Evolutionary conservation across 2,329 filamentous ascomycete species (phyloP), one percentile per base, ranked within the genome.

Genomic region (Colletotrichum falcatum): DNA sequence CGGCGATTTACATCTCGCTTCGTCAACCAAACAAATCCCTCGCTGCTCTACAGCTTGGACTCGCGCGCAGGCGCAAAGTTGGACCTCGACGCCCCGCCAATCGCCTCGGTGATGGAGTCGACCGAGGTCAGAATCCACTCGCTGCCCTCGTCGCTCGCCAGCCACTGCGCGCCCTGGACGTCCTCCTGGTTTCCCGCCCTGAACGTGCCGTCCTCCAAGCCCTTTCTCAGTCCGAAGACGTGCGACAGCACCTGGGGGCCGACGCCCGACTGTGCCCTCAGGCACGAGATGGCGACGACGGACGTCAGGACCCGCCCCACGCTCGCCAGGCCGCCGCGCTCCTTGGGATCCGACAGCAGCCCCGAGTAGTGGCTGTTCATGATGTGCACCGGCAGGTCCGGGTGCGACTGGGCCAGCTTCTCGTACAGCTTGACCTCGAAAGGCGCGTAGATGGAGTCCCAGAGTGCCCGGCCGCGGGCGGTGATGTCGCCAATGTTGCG

Each of bases 181-280:
- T 79, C 76, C 30, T 74, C 75, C 35, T 65, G 73, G 4, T 60
- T 66, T 42, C 81, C 81, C 12, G 72, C 74, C 73, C 74, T 75
- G 81, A 86, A 86, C 26, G 83, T 84, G 1, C 91, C 92, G 78
- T 94, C 90, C 73, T 92, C 89, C 61, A 92, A 85, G 0, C 89
- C 92, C 83, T 96, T 96, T 69, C 92, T 82, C 80, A 97, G 78
- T 0, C 94, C 94, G 81, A 94, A 95, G 0, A 96, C 86, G 80
- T 97, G 94, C 74, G 91, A 94, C 23, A 92, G 81, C 16, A 97
- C 92, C 83, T 96, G 94, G 1, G 93, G 94, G 0, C 90, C 94
- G 0, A 96, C 94, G 0, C 94, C 94, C 12, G 91, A 92, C 84
- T 96, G 94, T 54, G 93, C 88, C 4, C 94, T 83, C 78, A 97